Evolutionary conservation across 345 rosid species (phyloP).

Genomic region (Aegle marmelos): DNA sequence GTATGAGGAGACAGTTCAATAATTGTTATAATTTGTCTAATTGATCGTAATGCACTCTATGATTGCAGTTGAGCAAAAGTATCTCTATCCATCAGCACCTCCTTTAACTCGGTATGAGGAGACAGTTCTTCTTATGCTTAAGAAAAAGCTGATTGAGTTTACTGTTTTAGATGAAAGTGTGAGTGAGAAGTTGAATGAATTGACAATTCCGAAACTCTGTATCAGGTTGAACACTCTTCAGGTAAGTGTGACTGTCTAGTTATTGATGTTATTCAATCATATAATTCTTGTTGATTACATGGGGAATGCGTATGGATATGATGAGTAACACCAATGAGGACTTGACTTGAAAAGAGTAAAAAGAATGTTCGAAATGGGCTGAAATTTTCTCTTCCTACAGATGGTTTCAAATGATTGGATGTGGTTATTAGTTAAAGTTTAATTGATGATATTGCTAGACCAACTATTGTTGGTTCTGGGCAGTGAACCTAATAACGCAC

Average conservation of each 20-base stretch:
- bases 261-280: background rate
- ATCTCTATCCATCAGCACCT: conserved; percentile 77
- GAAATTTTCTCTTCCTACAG: background rate
- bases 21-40: background rate
- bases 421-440: background rate
- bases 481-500: background rate
- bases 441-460: background rate
- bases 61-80: conserved; percentile 73
- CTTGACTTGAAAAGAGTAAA: background rate
- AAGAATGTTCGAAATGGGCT: background rate
- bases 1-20: conserved; percentile 47
- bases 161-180: conserved; percentile 46
- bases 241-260: conserved; percentile 38
- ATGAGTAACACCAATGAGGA: background rate
- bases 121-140: conserved; percentile 52
- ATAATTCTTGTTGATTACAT: background rate
- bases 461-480: background rate
- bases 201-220: conserved; percentile 80
- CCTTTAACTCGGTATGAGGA: conserved; percentile 91
- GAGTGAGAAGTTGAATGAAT: conserved; percentile 47
- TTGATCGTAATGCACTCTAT: conserved; percentile 20
- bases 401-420: background rate
- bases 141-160: conserved; percentile 57
- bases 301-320: background rate
- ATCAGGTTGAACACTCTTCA: conserved; percentile 86